phyloP scores from a whole-genome alignment of 2,329 filamentous ascomycete species.

The Fusarium marasasianum region DNA sequence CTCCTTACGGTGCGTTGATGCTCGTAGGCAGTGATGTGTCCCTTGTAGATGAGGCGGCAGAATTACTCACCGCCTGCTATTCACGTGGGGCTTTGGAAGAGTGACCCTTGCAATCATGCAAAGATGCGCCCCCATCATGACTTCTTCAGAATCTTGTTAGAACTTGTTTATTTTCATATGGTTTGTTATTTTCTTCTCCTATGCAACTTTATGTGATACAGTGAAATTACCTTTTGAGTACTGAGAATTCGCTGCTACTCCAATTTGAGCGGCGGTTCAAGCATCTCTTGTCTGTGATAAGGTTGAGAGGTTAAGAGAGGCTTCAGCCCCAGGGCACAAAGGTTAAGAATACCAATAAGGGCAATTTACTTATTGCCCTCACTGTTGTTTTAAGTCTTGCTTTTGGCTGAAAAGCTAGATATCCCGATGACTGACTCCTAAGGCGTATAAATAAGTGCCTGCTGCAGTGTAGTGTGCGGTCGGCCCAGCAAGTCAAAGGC shows the following conservation, averaged over 20 bases:
- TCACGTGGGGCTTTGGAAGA: slow-evolving; percentile 36
- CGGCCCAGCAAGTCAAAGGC: background rate
- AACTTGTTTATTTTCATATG: background rate
- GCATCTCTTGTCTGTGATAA: background rate
- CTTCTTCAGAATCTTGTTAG: background rate
- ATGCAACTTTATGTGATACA: background rate
- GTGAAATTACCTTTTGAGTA: background rate
- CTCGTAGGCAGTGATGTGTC: slow-evolving; percentile 43
- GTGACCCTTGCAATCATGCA: slow-evolving; percentile 3
- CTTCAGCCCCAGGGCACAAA: background rate
- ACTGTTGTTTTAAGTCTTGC: background rate
- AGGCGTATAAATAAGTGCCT: background rate
- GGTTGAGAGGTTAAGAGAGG: background rate
- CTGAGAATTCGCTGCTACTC: background rate
- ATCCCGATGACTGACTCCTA: background rate
- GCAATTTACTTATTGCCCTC: background rate
- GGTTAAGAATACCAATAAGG: background rate
- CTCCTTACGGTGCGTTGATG: slow-evolving; percentile 22
- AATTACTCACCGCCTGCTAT: slow-evolving; percentile 43
- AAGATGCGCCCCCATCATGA: slow-evolving; percentile 11
- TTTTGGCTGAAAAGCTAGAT: background rate
- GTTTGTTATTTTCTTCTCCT: background rate
- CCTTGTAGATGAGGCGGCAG: slow-evolving; percentile 44
- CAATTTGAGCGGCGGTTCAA: background rate
- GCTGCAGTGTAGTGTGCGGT: background rate